phyloP scores from a whole-genome alignment of 768 basidiomycete species.

The Xerocomus potaroensis region DNA sequence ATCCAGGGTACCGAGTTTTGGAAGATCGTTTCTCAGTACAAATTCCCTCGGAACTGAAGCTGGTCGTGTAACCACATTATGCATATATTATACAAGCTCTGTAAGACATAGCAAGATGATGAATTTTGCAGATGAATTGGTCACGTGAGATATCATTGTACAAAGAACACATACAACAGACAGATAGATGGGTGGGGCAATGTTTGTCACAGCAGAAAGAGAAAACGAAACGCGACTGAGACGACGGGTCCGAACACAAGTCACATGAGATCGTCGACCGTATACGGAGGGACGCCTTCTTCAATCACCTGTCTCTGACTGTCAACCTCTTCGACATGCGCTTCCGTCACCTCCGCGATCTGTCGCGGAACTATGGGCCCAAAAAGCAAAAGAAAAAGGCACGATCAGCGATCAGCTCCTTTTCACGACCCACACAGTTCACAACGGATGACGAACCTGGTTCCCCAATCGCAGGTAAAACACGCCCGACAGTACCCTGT shows the following conservation, averaged over 20 bases:
- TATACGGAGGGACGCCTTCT: slow-evolving; percentile 3
- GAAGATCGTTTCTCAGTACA: neutral
- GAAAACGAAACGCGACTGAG: no score
- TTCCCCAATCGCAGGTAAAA: slow-evolving; percentile 10
- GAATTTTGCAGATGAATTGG: no score
- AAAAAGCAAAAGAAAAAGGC: no score
- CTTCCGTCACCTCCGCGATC: slow-evolving; percentile 8
- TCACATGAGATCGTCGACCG: slow-evolving; percentile 16
- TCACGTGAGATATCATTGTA: no score
- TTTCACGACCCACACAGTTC: no score
- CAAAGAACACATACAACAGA: no score
- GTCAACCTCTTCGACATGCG: slow-evolving; percentile 13
- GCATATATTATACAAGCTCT: neutral
- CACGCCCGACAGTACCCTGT: slow-evolving; percentile 8
- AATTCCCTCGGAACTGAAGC: neutral
- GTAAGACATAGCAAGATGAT: neutral
- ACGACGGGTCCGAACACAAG: no score
- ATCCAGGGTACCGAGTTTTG: slow-evolving; percentile 30
- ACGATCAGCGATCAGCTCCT: neutral
- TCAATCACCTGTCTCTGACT: neutral
- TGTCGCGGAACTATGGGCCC: slow-evolving; percentile 12
- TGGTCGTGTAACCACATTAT: neutral
- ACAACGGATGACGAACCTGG: slow-evolving; percentile 2
- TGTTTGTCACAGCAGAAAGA: no score
- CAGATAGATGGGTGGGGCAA: no score